phyloP scores from a whole-genome alignment of 2,329 filamentous ascomycete genomes.

The Gnomoniopsis smithogilvyi region DNA sequence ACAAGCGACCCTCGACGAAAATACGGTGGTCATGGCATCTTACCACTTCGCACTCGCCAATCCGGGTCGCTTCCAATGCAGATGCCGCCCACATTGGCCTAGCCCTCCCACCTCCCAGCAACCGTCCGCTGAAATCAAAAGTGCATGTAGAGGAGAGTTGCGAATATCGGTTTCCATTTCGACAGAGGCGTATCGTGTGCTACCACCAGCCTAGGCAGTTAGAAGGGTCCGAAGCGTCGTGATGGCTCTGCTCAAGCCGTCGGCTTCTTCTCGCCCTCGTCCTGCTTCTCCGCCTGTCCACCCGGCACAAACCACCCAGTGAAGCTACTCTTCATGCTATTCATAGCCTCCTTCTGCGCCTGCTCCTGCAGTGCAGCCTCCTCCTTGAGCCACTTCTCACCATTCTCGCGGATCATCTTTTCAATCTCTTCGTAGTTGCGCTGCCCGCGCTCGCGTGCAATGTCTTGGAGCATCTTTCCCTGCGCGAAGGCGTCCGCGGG shows the following conservation, averaged over 20 bases:
- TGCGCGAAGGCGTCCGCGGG: conserved; percentile 76
- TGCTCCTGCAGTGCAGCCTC: conserved; percentile 87
- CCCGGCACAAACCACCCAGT: conserved; percentile 47
- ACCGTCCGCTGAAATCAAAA: not conserved
- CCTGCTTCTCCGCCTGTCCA: not conserved
- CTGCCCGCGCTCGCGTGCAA: conserved; percentile 87
- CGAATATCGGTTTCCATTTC: not conserved
- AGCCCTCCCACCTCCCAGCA: not conserved
- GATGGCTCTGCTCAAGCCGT: not conserved
- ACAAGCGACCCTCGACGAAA: too few relatives aligned
- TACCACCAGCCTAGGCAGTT: not conserved
- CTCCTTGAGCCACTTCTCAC: conserved; percentile 93
- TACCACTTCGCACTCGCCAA: not conserved
- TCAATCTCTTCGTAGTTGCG: conserved; percentile 87
- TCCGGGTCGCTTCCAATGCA: not conserved
- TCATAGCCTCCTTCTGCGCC: conserved; percentile 85
- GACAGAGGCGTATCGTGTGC: not conserved
- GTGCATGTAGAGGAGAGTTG: not conserved
- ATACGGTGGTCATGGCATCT: too few relatives aligned
- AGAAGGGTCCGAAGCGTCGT: not conserved
- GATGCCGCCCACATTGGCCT: not conserved
- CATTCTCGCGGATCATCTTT: conserved; percentile 87
- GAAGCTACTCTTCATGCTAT: conserved; percentile 82
- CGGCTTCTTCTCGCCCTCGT: not conserved
- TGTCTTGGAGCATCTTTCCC: conserved; percentile 96